These are phyloP conservation scores for Candida tibetensis DNA, from an alignment of 805 yeast genomes.

Conservation along the genomic window DNA sequence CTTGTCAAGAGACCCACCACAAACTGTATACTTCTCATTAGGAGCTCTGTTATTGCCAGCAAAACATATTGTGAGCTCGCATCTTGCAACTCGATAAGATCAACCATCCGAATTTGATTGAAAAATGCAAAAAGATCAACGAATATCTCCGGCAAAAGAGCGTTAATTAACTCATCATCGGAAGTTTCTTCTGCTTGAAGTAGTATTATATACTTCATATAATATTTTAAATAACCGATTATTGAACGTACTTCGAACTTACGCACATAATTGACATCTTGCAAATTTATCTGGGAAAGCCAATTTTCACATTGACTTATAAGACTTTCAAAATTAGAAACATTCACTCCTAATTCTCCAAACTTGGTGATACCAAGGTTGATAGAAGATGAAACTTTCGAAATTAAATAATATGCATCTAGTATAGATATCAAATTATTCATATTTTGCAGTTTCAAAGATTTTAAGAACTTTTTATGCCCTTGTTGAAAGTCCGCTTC, in stretches of 20 bases:
- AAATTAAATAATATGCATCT: slow-evolving; percentile 29
- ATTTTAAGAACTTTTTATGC: slow-evolving; percentile 22
- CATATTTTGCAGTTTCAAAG: slow-evolving; percentile 12
- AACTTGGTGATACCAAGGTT: slow-evolving; percentile 20
- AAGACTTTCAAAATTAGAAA: slow-evolving; percentile 18
- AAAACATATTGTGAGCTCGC: slow-evolving; percentile 19
- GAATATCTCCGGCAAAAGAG: slow-evolving; percentile 17
- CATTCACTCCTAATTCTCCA: slow-evolving; percentile 18
- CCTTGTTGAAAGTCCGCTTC: slow-evolving; percentile 18
- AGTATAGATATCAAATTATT: slow-evolving; percentile 19
- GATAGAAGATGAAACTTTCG: slow-evolving; percentile 21
- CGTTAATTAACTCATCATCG: slow-evolving; percentile 11
- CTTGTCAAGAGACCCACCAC: slow-evolving; percentile 33
- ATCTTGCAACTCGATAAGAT: slow-evolving; percentile 1
- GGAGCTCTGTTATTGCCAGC: slow-evolving; percentile 26
- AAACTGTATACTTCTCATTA: slow-evolving; percentile 30
- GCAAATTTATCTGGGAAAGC: slow-evolving; percentile 16
- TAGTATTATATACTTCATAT: slow-evolving; percentile 26
- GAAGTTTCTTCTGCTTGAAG: slow-evolving; percentile 36
- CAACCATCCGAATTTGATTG: slow-evolving; percentile 3
- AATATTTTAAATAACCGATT: slow-evolving; percentile 28
- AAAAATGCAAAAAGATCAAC: slow-evolving; percentile 14
- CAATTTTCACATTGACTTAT: slow-evolving; percentile 22
- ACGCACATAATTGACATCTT: slow-evolving; percentile 8
- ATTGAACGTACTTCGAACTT: slow-evolving; percentile 19